Conservation (phyloP, 129 eudicot genomes). For the Escallonia herrerae region DNA sequence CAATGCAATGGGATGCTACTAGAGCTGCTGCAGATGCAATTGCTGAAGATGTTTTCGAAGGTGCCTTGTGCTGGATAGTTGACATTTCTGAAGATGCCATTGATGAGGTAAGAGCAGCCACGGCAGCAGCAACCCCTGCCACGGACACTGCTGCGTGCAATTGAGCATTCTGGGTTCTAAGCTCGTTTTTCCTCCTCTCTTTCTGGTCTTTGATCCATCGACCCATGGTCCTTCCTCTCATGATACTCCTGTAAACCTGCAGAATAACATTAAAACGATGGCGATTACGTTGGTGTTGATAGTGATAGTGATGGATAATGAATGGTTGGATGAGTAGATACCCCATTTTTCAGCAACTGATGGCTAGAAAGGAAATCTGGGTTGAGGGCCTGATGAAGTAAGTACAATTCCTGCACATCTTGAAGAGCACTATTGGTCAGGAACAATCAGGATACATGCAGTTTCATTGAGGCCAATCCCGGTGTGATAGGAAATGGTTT, state of each 20-base stretch:
- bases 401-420: slow-evolving; percentile 50
- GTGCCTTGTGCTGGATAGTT: slow-evolving; percentile 16
- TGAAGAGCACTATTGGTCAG: not conserved
- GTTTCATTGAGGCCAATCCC: too few relatives aligned
- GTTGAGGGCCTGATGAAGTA: slow-evolving; percentile 79
- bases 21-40: slow-evolving; percentile 90
- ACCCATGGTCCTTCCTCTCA: slow-evolving; percentile 78
- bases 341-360: slow-evolving; percentile 76
- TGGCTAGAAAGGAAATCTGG: slow-evolving; percentile 54
- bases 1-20: slow-evolving; percentile 94
- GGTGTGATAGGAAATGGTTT: too few relatives aligned
- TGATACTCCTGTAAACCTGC: slow-evolving; percentile 57
- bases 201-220: slow-evolving; percentile 84
- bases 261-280: not conserved
- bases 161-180: slow-evolving; percentile 78
- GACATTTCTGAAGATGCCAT: slow-evolving; percentile 29
- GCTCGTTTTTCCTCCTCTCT: slow-evolving; percentile 72
- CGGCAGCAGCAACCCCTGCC: slow-evolving; percentile 93
- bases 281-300: slow-evolving; percentile 1
- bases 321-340: slow-evolving; percentile 15
- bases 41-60: slow-evolving; percentile 52
- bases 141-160: slow-evolving; percentile 85
- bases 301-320: not conserved
- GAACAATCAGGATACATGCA: too few relatives aligned
- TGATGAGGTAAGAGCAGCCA: slow-evolving; percentile 66